Conservation (phyloP, 208 protist species). For the Zelonia costaricensis region DNA sequence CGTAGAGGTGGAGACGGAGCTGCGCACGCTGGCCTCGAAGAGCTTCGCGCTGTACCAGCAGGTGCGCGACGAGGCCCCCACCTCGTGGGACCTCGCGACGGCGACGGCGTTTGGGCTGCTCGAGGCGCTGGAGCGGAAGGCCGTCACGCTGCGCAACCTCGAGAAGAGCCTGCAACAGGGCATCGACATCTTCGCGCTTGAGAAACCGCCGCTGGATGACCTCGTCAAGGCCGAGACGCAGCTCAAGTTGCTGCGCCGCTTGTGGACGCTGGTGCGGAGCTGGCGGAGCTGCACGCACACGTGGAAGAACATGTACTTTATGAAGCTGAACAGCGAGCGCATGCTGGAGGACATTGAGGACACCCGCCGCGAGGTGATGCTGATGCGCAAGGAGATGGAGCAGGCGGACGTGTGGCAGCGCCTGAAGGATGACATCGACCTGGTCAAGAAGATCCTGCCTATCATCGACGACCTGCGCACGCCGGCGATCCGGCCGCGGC, state of each 20-base stretch:
- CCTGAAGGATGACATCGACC: slow-evolving; percentile 95
- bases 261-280: slow-evolving; percentile 93
- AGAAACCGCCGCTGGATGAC: slow-evolving; percentile 92
- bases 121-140: slow-evolving; percentile 69
- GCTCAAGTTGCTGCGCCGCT: slow-evolving; percentile 81
- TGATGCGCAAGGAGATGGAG: slow-evolving; percentile 92
- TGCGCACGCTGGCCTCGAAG: slow-evolving; percentile 86
- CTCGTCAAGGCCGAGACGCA: slow-evolving; percentile 81
- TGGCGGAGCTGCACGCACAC: slow-evolving; percentile 86
- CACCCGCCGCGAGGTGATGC: slow-evolving; percentile 83
- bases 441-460: slow-evolving; percentile 95
- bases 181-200: slow-evolving; percentile 96
- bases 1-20: slow-evolving; percentile 88
- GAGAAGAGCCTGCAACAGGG: slow-evolving; percentile 90
- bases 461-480: slow-evolving; percentile 97
- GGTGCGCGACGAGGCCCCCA: slow-evolving; percentile 88
- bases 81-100: slow-evolving; percentile 57
- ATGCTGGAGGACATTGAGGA: slow-evolving; percentile 92
- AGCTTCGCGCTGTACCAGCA: slow-evolving; percentile 81
- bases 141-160: slow-evolving; percentile 57
- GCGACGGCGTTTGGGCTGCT: slow-evolving; percentile 85
- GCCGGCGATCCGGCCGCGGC: slow-evolving; percentile 89
- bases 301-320: slow-evolving; percentile 93
- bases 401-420: slow-evolving; percentile 92
- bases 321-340: slow-evolving; percentile 87